Base-by-base conservation (phyloP, 116 monocot species). In the Dioscorea cayenensis region DNA sequence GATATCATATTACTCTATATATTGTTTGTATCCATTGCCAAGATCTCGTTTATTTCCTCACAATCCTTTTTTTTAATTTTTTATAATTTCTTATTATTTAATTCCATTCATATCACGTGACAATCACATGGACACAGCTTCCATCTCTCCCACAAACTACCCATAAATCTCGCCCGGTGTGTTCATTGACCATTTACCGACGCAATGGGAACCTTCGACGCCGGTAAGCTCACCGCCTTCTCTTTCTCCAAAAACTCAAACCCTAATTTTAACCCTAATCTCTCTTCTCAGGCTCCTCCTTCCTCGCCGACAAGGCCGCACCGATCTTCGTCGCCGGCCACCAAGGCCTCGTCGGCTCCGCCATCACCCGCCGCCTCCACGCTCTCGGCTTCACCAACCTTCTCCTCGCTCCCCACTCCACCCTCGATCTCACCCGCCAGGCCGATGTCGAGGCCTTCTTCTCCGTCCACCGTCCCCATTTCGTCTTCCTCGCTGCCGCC, bases 391-490 rank as follows among this genome's bases (percentile, higher is more conserved):
- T 87, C 85, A 36, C 70, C 65, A 80, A 82, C 75, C 52, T 87
- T 69, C 25, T 91, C 27, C 63, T 83, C 79, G 77, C 74, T 73
- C 23, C 79, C 73, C 87, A 73, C 48, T 27, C 72, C 16, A 86
- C 83, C 28, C 96, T 92, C 65, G 90, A 92, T 66, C 92, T 92
- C 64, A 84, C 92, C 73, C 77, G 80, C 70, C 92, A 90, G 75
- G 36, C 93, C 75, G 86, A 74, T 19, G 92, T 96, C 59, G 90
- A 92, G 27, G 71, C 82, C 70, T 92, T 92, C 86, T 90, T 92
- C 84, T 10, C 70, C 65, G 68, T 72, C 25, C 77, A 96, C 66
- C 68, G 61, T 10, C 92, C 92, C 36, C 65, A 71, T 4, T 90
- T 87, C 78, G 92, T 90, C 63, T 71, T 90, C 75, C 79, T 92